Percentiles rank a stretch among this genome's conserved stretches.
phyloP scores from a whole-genome alignment of 106 monocot genomes.

The Allium cepa region DNA sequence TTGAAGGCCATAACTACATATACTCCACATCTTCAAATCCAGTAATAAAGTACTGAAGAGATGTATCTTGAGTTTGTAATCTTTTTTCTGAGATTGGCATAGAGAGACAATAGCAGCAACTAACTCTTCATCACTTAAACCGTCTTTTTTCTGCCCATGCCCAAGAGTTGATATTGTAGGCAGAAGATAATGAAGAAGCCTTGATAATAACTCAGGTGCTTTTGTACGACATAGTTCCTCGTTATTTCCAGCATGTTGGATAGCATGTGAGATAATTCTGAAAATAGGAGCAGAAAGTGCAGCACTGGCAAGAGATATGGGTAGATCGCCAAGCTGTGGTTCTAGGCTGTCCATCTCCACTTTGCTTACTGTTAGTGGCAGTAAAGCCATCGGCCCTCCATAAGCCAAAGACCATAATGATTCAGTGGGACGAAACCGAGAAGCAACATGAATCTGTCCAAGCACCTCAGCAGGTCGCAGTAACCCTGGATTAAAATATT shows the following conservation, averaged over 20 bases:
- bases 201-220: constrained; percentile 82
- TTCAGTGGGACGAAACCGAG: constrained; percentile 57
- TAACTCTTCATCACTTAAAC: constrained; percentile 72
- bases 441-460: constrained; percentile 84
- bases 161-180: constrained; percentile 43
- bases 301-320: constrained; percentile 42
- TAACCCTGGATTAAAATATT: constrained; percentile 38
- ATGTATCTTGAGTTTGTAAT: constrained; percentile 79
- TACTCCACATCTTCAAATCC: constrained; percentile 89
- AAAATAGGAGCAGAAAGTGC: constrained; percentile 89
- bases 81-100: constrained; percentile 73
- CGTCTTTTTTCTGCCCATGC: constrained; percentile 28
- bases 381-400: constrained; percentile 92
- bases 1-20: constrained; percentile 86
- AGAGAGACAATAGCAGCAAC: constrained; percentile 81
- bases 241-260: constrained; percentile 85
- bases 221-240: constrained; percentile 64
- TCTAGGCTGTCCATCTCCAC: constrained; percentile 73
- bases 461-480: constrained; percentile 86
- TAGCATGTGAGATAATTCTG: constrained; percentile 74
- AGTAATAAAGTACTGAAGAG: constrained; percentile 77
- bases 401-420: constrained; percentile 91
- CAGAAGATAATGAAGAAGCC: constrained; percentile 60
- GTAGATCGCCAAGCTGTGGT: constrained; percentile 48
- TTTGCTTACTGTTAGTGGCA: constrained; percentile 75